Conservation (phyloP, 1,284 basidiomycete species). For the Exsudoporus floridanus region DNA sequence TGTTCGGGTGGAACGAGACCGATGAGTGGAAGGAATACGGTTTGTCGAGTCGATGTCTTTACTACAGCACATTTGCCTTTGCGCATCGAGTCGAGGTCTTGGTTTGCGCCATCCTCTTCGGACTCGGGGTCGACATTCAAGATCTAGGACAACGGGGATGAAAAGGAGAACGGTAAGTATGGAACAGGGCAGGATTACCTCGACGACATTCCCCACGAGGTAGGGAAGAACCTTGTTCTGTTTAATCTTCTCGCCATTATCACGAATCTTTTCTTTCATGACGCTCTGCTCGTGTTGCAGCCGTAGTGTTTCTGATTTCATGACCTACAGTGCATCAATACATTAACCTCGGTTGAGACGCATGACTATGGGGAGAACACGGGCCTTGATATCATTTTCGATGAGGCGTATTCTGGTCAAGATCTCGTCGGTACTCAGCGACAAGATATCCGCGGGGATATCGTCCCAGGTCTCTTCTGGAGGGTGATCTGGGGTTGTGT, state of each 20-base stretch:
- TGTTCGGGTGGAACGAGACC: slow-evolving; percentile 92
- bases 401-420: slow-evolving; percentile 84
- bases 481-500: slow-evolving; percentile 66
- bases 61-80: slow-evolving; percentile 98
- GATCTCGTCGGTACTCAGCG: slow-evolving; percentile 78
- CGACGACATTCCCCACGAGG: slow-evolving; percentile 96
- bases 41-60: slow-evolving; percentile 97
- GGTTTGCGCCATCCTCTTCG: slow-evolving; percentile 91
- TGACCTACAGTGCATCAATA: slow-evolving; percentile 59
- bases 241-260: slow-evolving; percentile 98
- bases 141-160: slow-evolving; percentile 55
- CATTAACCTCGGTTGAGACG: neutral
- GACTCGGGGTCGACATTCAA: slow-evolving; percentile 92
- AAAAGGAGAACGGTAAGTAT: slow-evolving; percentile 1
- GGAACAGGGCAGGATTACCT: slow-evolving; percentile 51
- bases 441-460: slow-evolving; percentile 78
- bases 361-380: slow-evolving; percentile 13
- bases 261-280: slow-evolving; percentile 98
- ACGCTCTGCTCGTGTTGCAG: slow-evolving; percentile 92
- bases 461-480: slow-evolving; percentile 79
- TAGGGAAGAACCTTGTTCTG: slow-evolving; percentile 99
- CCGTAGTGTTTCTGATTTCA: slow-evolving; percentile 90
- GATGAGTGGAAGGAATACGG: slow-evolving; percentile 97
- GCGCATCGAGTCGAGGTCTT: slow-evolving; percentile 90
- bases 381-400: slow-evolving; percentile 91